Percentiles rank a stretch among this genome's conserved stretches.
Conservation (phyloP, 768 basidiomycete genomes). For the Leccinum pellstonianum region DNA sequence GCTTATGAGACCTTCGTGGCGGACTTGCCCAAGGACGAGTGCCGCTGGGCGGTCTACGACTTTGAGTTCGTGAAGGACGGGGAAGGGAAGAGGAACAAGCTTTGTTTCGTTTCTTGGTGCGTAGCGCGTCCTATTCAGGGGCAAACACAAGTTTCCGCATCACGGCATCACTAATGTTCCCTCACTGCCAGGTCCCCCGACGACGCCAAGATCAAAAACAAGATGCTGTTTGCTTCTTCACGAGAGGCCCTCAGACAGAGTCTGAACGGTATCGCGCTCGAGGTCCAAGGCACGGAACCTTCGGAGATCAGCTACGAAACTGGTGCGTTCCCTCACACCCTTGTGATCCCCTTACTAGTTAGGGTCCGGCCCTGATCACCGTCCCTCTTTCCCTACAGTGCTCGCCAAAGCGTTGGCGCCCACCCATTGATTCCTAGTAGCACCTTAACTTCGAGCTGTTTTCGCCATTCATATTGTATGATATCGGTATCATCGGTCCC, state of each 20-base stretch:
- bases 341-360: neutral
- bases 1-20: slow-evolving; percentile 73
- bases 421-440: slow-evolving; percentile 14
- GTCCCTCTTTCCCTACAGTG: slow-evolving; percentile 8
- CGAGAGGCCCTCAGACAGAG: slow-evolving; percentile 72
- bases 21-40: slow-evolving; percentile 71
- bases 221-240: slow-evolving; percentile 93
- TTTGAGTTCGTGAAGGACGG: slow-evolving; percentile 75
- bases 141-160: neutral
- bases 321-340: slow-evolving; percentile 46
- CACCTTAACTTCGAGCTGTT: neutral
- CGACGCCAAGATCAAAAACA: slow-evolving; percentile 77
- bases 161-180: neutral
- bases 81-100: slow-evolving; percentile 70
- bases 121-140: slow-evolving; percentile 29
- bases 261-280: slow-evolving; percentile 73
- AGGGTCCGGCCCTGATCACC: neutral
- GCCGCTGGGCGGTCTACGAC: slow-evolving; percentile 92
- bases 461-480: neutral
- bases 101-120: slow-evolving; percentile 82
- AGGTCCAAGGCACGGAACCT: slow-evolving; percentile 84
- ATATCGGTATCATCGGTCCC: neutral
- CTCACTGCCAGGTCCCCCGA: slow-evolving; percentile 76
- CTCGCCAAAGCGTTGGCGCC: slow-evolving; percentile 18
- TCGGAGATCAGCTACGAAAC: slow-evolving; percentile 69